Conservation (phyloP, 2,329 filamentous ascomycete genomes). For the Penicillium crustosum region DNA sequence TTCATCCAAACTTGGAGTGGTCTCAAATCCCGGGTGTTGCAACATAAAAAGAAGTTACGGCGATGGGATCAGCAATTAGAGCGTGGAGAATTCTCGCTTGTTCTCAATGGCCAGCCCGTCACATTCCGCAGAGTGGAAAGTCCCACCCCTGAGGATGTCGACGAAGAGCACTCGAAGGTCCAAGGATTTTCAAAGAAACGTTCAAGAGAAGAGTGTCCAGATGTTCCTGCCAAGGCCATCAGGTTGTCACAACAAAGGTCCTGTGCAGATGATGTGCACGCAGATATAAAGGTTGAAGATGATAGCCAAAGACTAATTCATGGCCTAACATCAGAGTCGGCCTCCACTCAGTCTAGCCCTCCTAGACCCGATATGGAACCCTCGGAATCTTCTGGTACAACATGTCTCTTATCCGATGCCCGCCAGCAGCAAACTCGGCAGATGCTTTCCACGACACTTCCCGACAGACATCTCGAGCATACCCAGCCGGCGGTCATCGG, state of each 20-base stretch:
- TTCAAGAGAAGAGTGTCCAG: background rate
- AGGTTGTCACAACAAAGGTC: background rate
- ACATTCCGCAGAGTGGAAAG: slow-evolving; percentile 29
- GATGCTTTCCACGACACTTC: background rate
- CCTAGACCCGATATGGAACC: slow-evolving; percentile 2
- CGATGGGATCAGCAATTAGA: slow-evolving; percentile 33
- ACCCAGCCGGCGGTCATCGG: slow-evolving; percentile 4
- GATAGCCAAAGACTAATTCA: background rate
- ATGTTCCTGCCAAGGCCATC: background rate
- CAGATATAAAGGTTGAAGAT: background rate
- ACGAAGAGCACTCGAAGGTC: background rate
- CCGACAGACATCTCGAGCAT: background rate
- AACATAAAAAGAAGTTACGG: slow-evolving; percentile 36
- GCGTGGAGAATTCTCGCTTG: slow-evolving; percentile 32
- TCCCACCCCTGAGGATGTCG: background rate
- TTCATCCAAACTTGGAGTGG: slow-evolving; percentile 29
- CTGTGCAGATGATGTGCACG: background rate
- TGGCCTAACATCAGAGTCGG: slow-evolving; percentile 10
- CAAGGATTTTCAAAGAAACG: slow-evolving; percentile 2
- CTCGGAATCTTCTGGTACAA: slow-evolving; percentile 10
- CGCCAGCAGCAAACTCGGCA: slow-evolving; percentile 27
- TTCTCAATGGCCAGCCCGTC: slow-evolving; percentile 28
- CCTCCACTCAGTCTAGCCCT: slow-evolving; percentile 19
- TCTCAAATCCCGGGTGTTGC: slow-evolving; percentile 33
- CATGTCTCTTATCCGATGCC: slow-evolving; percentile 2